These are phyloP conservation scores for Fomitopsis pulvina DNA, from an alignment of 768 basidiomycete species.

Conservation along the genomic window DNA sequence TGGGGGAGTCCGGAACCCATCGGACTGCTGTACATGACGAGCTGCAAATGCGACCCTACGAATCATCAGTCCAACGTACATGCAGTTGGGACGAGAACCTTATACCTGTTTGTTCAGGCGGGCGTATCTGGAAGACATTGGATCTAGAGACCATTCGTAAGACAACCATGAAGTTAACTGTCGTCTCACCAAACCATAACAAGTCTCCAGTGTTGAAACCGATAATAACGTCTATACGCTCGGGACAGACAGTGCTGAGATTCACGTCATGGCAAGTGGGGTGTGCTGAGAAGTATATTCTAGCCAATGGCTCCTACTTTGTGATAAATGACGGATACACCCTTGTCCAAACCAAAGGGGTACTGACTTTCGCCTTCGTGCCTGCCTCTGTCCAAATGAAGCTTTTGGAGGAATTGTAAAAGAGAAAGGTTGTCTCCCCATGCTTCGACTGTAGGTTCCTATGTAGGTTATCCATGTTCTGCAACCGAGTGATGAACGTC, in stretches of 20 bases:
- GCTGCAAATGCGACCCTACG: slow-evolving; percentile 67
- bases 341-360: not conserved
- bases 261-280: slow-evolving; percentile 94
- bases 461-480: slow-evolving; percentile 70
- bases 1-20: slow-evolving; percentile 79
- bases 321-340: not conserved
- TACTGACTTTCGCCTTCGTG: slow-evolving; percentile 71
- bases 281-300: slow-evolving; percentile 78
- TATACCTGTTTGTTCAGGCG: slow-evolving; percentile 82
- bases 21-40: slow-evolving; percentile 85
- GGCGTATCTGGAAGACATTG: slow-evolving; percentile 72
- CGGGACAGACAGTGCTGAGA: slow-evolving; percentile 62
- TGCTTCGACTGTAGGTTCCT: slow-evolving; percentile 69
- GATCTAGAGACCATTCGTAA: slow-evolving; percentile 43
- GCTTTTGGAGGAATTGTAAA: slow-evolving; percentile 82
- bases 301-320: slow-evolving; percentile 74
- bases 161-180: slow-evolving; percentile 2
- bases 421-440: slow-evolving; percentile 81
- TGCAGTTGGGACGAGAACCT: not conserved
- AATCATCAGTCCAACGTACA: slow-evolving; percentile 2
- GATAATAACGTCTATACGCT: slow-evolving; percentile 81
- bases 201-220: slow-evolving; percentile 95
- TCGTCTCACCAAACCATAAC: slow-evolving; percentile 77
- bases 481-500: slow-evolving; percentile 84
- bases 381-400: slow-evolving; percentile 85